Evolutionary conservation across 2,329 filamentous ascomycete genomes (phyloP).

Genomic region (Ophiostoma triangulosporum): DNA sequence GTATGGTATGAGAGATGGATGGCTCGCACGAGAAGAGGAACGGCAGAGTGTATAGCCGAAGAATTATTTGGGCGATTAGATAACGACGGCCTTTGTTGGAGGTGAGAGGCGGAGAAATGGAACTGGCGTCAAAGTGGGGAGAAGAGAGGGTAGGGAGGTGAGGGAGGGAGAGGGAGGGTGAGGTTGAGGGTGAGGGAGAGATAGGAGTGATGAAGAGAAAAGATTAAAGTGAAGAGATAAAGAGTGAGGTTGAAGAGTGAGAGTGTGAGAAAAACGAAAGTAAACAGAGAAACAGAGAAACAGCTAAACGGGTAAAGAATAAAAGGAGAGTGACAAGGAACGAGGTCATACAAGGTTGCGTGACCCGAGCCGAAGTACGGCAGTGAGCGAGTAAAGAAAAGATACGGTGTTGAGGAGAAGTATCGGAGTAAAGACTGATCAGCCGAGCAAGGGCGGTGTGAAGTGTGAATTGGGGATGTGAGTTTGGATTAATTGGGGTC

Average conservation of each 20-base stretch:
- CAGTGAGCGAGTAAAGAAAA: not conserved
- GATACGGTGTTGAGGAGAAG: not conserved
- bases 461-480: not conserved
- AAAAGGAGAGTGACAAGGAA: not conserved
- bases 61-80: not conserved
- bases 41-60: not conserved
- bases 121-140: not conserved
- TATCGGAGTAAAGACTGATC: not conserved
- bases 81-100: not conserved
- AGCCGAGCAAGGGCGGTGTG: constrained; percentile 1
- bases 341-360: not conserved
- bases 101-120: not conserved
- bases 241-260: not conserved
- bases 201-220: not conserved
- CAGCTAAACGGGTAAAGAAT: too few relatives aligned
- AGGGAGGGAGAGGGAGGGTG: not conserved
- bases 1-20: not conserved
- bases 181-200: not conserved
- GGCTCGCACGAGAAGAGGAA: not conserved
- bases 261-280: not conserved
- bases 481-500: not conserved
- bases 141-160: not conserved
- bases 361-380: not conserved
- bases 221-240: not conserved
- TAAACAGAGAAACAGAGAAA: too few relatives aligned